Evolutionary conservation across 192 early-diverging fungal genomes (phyloP), one percentile per base, ranked within the genome.

Genomic region (Thoreauomyces humboldtii): DNA sequence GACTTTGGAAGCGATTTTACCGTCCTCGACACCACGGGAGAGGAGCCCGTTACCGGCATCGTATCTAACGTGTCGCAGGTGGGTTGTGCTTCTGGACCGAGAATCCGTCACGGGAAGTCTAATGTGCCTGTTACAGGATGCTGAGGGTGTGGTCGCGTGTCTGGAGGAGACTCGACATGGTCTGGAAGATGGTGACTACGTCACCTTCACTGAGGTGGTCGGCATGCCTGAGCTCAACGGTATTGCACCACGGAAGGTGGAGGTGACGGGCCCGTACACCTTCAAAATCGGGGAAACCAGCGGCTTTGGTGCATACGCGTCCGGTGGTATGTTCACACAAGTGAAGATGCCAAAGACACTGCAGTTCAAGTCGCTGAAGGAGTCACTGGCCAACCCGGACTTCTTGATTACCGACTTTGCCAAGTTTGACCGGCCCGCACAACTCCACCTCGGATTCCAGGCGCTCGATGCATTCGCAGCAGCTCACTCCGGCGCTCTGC

Each of bases 81-180:
- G 57, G 24, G 69, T 53, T 12, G 44, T 21, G 36, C 44, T 37
- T 0, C 2, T 15, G 36, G 33, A 21, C 54, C n/a, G n/a, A n/a
- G n/a, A n/a, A n/a, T n/a, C n/a, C n/a, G n/a, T n/a, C n/a, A n/a
- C n/a, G n/a, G n/a, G n/a, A n/a, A n/a, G n/a, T n/a, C n/a, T n/a
- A n/a, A n/a, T n/a, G n/a, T n/a, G n/a, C n/a, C n/a, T n/a, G n/a
- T n/a, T n/a, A 31, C 50, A 77, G 73, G 77, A 91, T 21, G 70
- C 70, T 7, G 90, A 96, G 47, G 92, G 90, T 51, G 81, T 94
- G 52, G 93, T 99, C 24, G 94, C 94, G 14, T 95, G 92, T 70
- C 77, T 98, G 58, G 97, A 98, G 69, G 97, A 99, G 67, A 87
- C 91, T 19, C 88, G 97, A 29, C 97, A 99, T 67, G 95, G 95